phyloP scores from a whole-genome alignment of 2,329 filamentous ascomycete species.

The Hypoxylon sp. region DNA sequence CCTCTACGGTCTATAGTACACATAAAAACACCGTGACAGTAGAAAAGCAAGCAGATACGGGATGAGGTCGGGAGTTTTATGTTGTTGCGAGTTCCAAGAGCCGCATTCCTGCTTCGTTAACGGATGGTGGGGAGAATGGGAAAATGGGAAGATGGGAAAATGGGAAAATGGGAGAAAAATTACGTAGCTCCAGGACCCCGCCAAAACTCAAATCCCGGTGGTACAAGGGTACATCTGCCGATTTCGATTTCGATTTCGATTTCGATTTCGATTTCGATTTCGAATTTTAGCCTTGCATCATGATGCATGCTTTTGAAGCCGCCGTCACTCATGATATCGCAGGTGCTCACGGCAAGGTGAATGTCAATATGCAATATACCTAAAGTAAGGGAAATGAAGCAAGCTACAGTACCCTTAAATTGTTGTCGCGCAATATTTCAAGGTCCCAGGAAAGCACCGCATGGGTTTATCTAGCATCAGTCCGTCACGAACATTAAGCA shows the following conservation, averaged over 20 bases:
- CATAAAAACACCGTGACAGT: not conserved
- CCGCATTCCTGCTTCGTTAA: constrained; percentile 23
- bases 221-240: constrained; percentile 12
- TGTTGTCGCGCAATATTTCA: not conserved
- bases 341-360: not conserved
- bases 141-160: no score
- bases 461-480: not conserved
- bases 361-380: no score
- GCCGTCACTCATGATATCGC: not conserved
- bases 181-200: constrained; percentile 32
- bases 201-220: constrained; percentile 21
- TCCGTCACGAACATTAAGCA: constrained; percentile 31
- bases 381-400: not conserved
- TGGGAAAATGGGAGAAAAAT: no score
- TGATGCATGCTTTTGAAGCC: not conserved
- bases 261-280: no score
- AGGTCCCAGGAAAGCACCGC: not conserved
- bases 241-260: constrained; percentile 14
- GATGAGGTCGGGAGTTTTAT: constrained; percentile 1
- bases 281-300: constrained; percentile 9
- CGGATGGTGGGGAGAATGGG: constrained; percentile 21
- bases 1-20: constrained; percentile 18
- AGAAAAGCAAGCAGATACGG: not conserved
- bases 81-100: constrained; percentile 34
- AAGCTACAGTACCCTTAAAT: not conserved